Conservation (phyloP, 2,329 filamentous ascomycete genomes). For the Alternaria rosae region DNA sequence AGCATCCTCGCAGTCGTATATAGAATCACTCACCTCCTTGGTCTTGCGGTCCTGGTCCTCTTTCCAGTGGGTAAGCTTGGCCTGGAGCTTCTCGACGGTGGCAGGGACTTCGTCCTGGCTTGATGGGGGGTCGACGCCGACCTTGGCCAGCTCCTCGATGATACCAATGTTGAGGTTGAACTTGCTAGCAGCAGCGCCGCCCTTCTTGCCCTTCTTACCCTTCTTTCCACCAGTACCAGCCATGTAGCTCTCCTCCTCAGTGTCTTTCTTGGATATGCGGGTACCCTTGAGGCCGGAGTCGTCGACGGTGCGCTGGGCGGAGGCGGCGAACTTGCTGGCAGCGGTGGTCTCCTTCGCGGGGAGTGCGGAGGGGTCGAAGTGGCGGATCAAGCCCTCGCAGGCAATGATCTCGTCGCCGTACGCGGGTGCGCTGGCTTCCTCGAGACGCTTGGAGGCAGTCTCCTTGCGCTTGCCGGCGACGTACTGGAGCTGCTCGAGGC, state of each 20-base stretch:
- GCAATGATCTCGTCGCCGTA: conserved; percentile 93
- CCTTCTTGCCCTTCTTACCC: conserved; percentile 89
- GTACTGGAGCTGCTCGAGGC: conserved; percentile 79
- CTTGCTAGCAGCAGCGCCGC: conserved; percentile 66
- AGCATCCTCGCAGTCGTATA: neutral
- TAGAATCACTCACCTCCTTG: conserved; percentile 72
- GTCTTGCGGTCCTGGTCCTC: conserved; percentile 88
- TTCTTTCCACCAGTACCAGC: conserved; percentile 77
- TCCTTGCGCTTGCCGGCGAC: conserved; percentile 77
- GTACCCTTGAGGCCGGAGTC: conserved; percentile 85
- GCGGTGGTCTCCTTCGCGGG: conserved; percentile 68
- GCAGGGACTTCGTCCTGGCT: conserved; percentile 80
- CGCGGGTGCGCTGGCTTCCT: conserved; percentile 83
- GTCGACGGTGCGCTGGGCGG: conserved; percentile 84
- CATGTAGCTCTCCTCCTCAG: conserved; percentile 86
- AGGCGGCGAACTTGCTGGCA: conserved; percentile 74
- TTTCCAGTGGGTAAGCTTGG: conserved; percentile 92
- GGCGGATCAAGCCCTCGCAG: conserved; percentile 84
- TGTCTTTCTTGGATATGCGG: conserved; percentile 83
- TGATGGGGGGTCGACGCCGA: conserved; percentile 88
- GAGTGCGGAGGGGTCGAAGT: conserved; percentile 80
- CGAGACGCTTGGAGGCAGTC: conserved; percentile 76
- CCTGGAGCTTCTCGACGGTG: conserved; percentile 87
- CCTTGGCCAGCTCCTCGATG: conserved; percentile 85
- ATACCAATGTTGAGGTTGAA: conserved; percentile 91